Percentiles rank a stretch among this genome's conserved stretches.
phyloP scores from a whole-genome alignment of 2,329 filamentous ascomycete genomes.

The Zymoseptoria ardabiliae region DNA sequence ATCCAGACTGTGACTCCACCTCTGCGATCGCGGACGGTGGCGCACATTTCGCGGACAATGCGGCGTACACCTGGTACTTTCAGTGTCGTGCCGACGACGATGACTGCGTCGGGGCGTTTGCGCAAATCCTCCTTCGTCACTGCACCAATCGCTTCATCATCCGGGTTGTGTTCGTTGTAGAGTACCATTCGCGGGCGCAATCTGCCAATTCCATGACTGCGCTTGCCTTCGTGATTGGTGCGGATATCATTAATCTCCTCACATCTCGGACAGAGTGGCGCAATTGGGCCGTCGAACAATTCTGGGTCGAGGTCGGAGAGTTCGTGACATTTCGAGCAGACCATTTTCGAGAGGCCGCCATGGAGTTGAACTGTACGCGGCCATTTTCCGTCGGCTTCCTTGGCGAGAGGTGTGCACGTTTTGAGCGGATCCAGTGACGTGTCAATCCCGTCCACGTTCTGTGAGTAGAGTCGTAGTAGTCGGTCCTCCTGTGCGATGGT shows the following conservation, averaged over 20 bases:
- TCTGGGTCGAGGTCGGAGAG: constrained; percentile 68
- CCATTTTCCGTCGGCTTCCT: constrained; percentile 70
- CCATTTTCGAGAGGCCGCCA: constrained; percentile 90
- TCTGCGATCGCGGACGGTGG: constrained; percentile 70
- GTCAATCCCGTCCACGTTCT: constrained; percentile 95
- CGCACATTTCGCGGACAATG: constrained; percentile 85
- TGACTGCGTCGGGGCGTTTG: constrained; percentile 77
- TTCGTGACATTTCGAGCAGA: constrained; percentile 84
- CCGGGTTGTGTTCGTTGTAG: constrained; percentile 95
- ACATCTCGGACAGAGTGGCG: constrained; percentile 73
- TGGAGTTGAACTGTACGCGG: constrained; percentile 89
- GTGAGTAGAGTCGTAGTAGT: constrained; percentile 82
- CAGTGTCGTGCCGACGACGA: constrained; percentile 91
- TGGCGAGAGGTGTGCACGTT: constrained; percentile 72
- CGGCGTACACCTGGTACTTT: constrained; percentile 90
- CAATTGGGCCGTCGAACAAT: constrained; percentile 75
- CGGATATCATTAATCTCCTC: constrained; percentile 68
- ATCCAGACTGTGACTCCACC: constrained; percentile 83
- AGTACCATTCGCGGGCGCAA: constrained; percentile 88
- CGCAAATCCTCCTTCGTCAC: constrained; percentile 82
- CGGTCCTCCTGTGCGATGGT: constrained; percentile 82
- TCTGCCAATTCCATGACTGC: constrained; percentile 86
- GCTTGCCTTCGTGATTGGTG: constrained; percentile 68
- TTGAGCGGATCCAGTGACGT: constrained; percentile 70
- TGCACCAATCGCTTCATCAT: constrained; percentile 90